Evolutionary conservation across 805 yeast species (phyloP).

Genomic region (Huiozyma naganishii): DNA sequence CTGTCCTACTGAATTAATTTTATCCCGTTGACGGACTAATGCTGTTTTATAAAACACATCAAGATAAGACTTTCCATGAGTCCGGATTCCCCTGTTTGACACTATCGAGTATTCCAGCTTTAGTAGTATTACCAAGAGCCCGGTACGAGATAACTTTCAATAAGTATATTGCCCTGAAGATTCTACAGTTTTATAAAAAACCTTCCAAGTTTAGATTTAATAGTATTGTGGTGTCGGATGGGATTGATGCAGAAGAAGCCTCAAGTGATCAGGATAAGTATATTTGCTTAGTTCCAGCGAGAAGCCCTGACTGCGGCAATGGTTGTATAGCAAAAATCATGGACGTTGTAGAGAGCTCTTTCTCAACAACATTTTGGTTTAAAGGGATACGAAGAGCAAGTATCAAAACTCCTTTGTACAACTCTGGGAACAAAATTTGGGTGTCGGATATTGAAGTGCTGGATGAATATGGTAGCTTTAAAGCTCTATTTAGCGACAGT

Average conservation of each 20-base stretch:
- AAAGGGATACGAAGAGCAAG: slow-evolving; percentile 12
- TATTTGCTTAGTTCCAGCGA: slow-evolving; percentile 16
- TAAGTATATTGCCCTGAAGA: too few relatives aligned
- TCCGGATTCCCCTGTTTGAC: slow-evolving; percentile 3
- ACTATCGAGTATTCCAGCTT: slow-evolving; percentile 12
- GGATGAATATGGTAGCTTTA: slow-evolving; percentile 1
- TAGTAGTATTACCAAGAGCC: slow-evolving; percentile 52
- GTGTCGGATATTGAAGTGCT: slow-evolving; percentile 2
- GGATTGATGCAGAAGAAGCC: too few relatives aligned
- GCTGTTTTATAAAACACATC: slow-evolving; percentile 1
- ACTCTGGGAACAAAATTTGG: slow-evolving; percentile 11
- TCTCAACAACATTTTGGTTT: slow-evolving; percentile 9
- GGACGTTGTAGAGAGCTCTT: slow-evolving; percentile 8
- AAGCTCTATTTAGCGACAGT: neutral
- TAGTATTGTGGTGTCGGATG: too few relatives aligned
- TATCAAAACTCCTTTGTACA: slow-evolving; percentile 9
- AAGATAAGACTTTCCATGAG: slow-evolving; percentile 1
- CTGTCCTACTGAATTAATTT: too few relatives aligned
- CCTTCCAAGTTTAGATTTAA: too few relatives aligned
- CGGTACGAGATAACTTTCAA: slow-evolving; percentile 47
- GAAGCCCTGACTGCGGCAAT: slow-evolving; percentile 5
- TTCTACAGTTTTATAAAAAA: too few relatives aligned
- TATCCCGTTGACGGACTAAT: neutral
- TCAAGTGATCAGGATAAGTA: slow-evolving; percentile 3
- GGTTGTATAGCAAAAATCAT: slow-evolving; percentile 13